phyloP scores from a whole-genome alignment of 2,329 filamentous ascomycete species.

The Meredithiella fracta region DNA sequence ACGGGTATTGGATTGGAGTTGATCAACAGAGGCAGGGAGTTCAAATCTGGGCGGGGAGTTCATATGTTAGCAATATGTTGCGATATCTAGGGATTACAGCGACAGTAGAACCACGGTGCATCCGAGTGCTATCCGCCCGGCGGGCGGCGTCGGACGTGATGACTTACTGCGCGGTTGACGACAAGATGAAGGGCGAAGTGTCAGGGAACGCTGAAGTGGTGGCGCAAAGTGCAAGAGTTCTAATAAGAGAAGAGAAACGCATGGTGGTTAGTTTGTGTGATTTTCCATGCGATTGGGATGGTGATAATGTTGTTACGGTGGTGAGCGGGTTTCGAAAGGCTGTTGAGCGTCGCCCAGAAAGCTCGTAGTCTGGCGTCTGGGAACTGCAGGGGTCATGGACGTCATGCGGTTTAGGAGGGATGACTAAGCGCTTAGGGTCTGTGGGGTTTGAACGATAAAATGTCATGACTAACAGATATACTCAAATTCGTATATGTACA shows the following conservation, averaged over 20 bases:
- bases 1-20: slow-evolving; percentile 30
- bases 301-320: background rate
- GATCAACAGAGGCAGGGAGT: slow-evolving; percentile 21
- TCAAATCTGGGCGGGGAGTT: slow-evolving; percentile 20
- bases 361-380: background rate
- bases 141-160: background rate
- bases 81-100: background rate
- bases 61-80: slow-evolving; percentile 12
- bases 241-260: slow-evolving; percentile 36
- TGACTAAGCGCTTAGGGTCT: background rate
- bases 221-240: slow-evolving; percentile 38
- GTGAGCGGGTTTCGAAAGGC: background rate
- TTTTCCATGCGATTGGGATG: background rate
- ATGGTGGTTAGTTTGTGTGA: slow-evolving; percentile 25
- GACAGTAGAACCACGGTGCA: background rate
- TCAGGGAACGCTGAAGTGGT: slow-evolving; percentile 60
- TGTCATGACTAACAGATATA: background rate
- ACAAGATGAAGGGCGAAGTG: slow-evolving; percentile 75
- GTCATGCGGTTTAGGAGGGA: background rate
- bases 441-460: background rate
- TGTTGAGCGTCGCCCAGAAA: background rate
- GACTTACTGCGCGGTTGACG: slow-evolving; percentile 67
- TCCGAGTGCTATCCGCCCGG: background rate
- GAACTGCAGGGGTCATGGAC: background rate
- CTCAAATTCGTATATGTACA: too few relatives aligned